phyloP scores from a whole-genome alignment of 306 rosid species.

The Betula pendula region DNA sequence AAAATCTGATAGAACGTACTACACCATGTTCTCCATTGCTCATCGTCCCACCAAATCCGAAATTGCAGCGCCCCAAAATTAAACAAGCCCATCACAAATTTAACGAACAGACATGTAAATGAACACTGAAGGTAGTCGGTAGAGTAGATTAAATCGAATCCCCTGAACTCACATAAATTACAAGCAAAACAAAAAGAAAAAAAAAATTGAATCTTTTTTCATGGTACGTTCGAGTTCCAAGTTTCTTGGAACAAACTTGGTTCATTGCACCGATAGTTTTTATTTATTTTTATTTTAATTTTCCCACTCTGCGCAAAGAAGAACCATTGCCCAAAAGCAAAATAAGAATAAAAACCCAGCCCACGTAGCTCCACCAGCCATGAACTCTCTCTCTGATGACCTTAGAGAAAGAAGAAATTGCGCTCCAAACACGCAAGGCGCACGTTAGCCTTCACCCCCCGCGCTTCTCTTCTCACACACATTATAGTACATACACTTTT shows the following conservation, averaged over 20 bases:
- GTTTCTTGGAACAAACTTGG: constrained; percentile 42
- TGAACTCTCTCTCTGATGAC: constrained; percentile 25
- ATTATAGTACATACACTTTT: constrained; percentile 37
- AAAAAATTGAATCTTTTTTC: constrained; percentile 2
- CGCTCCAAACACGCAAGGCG: constrained; percentile 51
- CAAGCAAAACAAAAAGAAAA: background rate
- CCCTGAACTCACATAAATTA: background rate
- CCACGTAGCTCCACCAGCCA: constrained; percentile 37
- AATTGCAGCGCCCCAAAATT: constrained; percentile 12
- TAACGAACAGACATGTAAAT: background rate
- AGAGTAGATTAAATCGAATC: background rate
- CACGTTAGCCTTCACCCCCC: constrained; percentile 44
- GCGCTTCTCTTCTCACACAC: constrained; percentile 21
- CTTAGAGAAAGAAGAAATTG: constrained; percentile 37
- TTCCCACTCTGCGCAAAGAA: constrained; percentile 15
- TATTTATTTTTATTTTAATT: background rate
- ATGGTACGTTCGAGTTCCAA: constrained; percentile 37
- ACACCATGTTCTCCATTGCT: background rate
- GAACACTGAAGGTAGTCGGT: background rate
- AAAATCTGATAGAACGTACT: background rate
- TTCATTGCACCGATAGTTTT: background rate
- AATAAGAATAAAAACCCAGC: constrained; percentile 21
- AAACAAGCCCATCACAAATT: background rate
- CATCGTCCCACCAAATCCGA: background rate
- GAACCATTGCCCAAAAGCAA: constrained; percentile 4